Evolutionary conservation across 139 green algal species (phyloP), one percentile per base, ranked within the genome.

Genomic region (Chlamydomonas applanata): DNA sequence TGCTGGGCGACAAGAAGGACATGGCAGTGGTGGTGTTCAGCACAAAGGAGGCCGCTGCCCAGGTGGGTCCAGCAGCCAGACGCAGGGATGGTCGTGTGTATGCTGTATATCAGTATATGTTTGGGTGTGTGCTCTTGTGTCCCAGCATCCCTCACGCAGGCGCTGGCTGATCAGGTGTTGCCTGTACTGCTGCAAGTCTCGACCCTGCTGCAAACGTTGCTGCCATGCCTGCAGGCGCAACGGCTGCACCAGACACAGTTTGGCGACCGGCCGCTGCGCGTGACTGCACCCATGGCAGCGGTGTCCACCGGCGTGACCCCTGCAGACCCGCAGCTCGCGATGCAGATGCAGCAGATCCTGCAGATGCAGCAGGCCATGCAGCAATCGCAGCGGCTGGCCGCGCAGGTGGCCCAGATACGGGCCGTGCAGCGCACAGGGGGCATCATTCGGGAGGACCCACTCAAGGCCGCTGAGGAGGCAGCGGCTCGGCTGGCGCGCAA

Each of bases 341-440:
- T 82, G 33, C 75, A 82, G 77, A 71, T 82, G 71, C 77, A 82
- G 71, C 77, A 82, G 65, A 82, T 82, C 54, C 65, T 60, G 46
- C 67, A 73, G 44, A 73, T 73, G 67, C 67, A 73, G 67, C 59
- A 66, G 30, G 30, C 59, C 24, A 34, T 66, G 59, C 30, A 29
- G 11, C 59, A 66, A 30, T 66, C 59, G 3, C 59, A 30, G 3
- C 29, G 30, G 59, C 59, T 66, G 3, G 59, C 59, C n/a, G 59
- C 17, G 29, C 75, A 80, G 67, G 75, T 80, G 17, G 75, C 75
- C 1, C 75, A 80, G 46, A 46, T 80, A 30, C 75, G 75, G 2
- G 75, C 75, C 11, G 69, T 80, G 67, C 65, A 67, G 22, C 73
- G 73, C 66, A 57, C 53, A 2, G 75, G 75, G 1, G 32, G 32